Percentiles rank a stretch among this genome's conserved stretches.
These are phyloP conservation scores for Ustilago curta DNA, from an alignment of 1,284 basidiomycete species.

Conservation along the genomic window DNA sequence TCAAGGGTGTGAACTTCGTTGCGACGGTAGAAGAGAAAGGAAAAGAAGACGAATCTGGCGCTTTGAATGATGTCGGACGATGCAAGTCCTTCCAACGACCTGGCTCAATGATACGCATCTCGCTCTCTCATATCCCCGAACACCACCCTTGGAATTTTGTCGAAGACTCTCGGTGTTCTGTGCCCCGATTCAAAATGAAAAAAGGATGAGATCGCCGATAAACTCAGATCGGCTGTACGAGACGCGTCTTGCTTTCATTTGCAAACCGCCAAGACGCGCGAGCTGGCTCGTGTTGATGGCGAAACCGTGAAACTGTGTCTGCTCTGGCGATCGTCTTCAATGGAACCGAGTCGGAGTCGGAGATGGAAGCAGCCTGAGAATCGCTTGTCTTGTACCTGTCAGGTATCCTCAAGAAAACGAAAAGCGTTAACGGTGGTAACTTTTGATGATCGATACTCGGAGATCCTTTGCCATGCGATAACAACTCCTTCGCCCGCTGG, in stretches of 20 bases:
- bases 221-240: neutral
- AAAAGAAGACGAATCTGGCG: neutral
- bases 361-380: constrained; percentile 1
- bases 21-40: neutral
- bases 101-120: too few species aligned
- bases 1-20: neutral
- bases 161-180: constrained; percentile 8
- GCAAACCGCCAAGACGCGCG: neutral
- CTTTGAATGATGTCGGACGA: constrained; percentile 31
- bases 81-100: neutral
- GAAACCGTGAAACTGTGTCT: neutral
- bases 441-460: too few species aligned
- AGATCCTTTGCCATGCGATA: too few species aligned
- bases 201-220: constrained; percentile 14
- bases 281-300: neutral
- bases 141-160: constrained; percentile 27
- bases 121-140: neutral
- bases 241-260: constrained; percentile 15
- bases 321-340: neutral
- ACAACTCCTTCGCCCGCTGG: too few species aligned
- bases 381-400: neutral
- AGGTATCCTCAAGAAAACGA: neutral
- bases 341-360: constrained; percentile 9
- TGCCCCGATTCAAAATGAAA: constrained; percentile 15
- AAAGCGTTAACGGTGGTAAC: neutral